phyloP scores from a whole-genome alignment of 2,329 filamentous ascomycete species.

The Didymella pomorum region DNA sequence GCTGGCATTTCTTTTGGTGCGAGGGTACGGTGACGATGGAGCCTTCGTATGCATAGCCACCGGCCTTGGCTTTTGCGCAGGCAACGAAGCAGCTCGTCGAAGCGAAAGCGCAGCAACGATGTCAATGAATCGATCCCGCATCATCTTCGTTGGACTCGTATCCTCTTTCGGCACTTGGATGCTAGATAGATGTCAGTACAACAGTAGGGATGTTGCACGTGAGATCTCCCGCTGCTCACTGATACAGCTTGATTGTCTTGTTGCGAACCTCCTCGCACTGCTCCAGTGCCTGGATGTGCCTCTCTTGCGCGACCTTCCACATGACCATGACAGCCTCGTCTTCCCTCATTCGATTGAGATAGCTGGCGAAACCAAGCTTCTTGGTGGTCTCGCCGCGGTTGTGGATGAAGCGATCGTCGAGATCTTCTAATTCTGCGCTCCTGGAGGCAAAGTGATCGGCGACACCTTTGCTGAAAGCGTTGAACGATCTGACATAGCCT shows the following conservation, averaged over 20 bases:
- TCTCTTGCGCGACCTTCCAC: constrained; percentile 67
- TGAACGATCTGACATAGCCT: constrained; percentile 65
- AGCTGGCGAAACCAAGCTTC: constrained; percentile 64
- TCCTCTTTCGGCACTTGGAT: constrained; percentile 2
- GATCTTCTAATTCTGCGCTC: constrained; percentile 56
- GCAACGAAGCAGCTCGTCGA: constrained; percentile 1
- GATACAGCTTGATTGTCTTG: constrained; percentile 41
- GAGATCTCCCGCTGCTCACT: constrained; percentile 13
- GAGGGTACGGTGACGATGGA: background rate
- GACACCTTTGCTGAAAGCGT: constrained; percentile 63
- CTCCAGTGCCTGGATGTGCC: constrained; percentile 65
- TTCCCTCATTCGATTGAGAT: constrained; percentile 68
- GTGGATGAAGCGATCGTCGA: constrained; percentile 59
- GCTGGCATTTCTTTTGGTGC: background rate
- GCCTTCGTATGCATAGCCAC: background rate
- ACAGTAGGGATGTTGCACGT: background rate
- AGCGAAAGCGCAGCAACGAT: constrained; percentile 15
- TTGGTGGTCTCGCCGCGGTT: constrained; percentile 58
- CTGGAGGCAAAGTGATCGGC: constrained; percentile 64
- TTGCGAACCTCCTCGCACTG: constrained; percentile 45
- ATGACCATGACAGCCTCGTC: constrained; percentile 69
- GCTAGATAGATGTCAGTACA: constrained; percentile 9
- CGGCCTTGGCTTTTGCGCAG: background rate
- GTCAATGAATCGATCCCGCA: constrained; percentile 14
- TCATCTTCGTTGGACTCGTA: constrained; percentile 14